Conservation (phyloP, 2,329 filamentous ascomycete species). For the Fusarium torulosum region DNA sequence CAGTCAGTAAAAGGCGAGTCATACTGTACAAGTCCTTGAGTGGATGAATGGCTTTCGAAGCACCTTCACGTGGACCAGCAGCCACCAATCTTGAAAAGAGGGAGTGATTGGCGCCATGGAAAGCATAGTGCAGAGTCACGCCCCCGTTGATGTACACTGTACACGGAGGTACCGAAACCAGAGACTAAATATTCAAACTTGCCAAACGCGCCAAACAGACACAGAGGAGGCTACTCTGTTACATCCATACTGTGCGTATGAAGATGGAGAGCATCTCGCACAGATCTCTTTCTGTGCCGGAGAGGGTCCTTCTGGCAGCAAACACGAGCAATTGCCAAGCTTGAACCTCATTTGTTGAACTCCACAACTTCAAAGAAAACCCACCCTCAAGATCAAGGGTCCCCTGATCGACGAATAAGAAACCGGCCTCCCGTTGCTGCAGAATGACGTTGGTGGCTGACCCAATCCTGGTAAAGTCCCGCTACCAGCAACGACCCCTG, state of each 20-base stretch:
- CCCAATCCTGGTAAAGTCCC: constrained; percentile 13
- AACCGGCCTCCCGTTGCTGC: constrained; percentile 28
- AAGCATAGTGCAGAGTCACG: constrained; percentile 1
- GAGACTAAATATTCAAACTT: neutral
- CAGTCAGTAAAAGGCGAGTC: constrained; percentile 15
- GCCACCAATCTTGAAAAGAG: constrained; percentile 24
- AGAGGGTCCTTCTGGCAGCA: constrained; percentile 22
- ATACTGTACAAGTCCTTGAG: constrained; percentile 17
- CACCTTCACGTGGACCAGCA: constrained; percentile 32
- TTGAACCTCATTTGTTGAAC: constrained; percentile 27
- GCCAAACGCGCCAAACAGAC: too few relatives aligned
- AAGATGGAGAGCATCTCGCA: neutral
- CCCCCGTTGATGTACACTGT: neutral
- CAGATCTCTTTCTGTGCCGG: constrained; percentile 14
- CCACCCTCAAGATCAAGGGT: constrained; percentile 8
- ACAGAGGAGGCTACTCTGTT: too few relatives aligned
- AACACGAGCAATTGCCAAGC: constrained; percentile 31
- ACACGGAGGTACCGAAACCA: neutral
- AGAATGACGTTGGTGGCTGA: constrained; percentile 48
- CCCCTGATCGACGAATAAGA: constrained; percentile 35
- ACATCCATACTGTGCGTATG: constrained; percentile 16
- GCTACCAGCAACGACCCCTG: constrained; percentile 39
- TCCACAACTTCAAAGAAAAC: neutral
- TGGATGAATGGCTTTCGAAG: constrained; percentile 23
- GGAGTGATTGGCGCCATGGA: constrained; percentile 8